Base-by-base conservation (phyloP, 2,329 filamentous ascomycete species). In the Fusarium bulbicola region DNA sequence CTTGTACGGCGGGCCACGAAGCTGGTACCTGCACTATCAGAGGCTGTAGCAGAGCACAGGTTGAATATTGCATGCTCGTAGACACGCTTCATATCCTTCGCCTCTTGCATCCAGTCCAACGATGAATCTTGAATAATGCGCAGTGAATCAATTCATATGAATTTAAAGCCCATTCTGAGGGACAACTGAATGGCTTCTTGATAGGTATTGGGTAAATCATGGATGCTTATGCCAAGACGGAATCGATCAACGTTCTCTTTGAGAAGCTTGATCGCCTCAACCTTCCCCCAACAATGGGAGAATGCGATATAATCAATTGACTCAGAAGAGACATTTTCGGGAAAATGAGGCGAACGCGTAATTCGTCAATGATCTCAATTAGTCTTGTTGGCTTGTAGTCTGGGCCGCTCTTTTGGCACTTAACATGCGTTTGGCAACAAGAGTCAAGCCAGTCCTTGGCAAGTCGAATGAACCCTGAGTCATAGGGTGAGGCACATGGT, bases 401-500 rank as follows among this genome's bases (percentile, higher is more conserved):
- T 42, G 6, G 15, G 12, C 11, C 9, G 11, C 26, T n/a, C 0
- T 11, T 40, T 30, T 0, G 24, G 7, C 52, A 47, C 7, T 36
- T 34, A 0, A 14, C 14, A 16, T 47, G 40, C 3, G 24, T 36
- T 16, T 28, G 20, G 1, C 40, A 49, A 26, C 54, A 58, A 28
- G 32, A n/a, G 11, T 56, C 14, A n/a, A 47, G 40, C 54, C 54
- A 47, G 18, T 24, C 1, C 11, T 11, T 58, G 12, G 54, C 54
- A 36, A 42, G 26, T 3, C 15, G 10, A 12, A 42, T n/a, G 6
- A 42, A 26, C 6, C 16, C 36, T 40, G 4, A 11, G 18, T 54
- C 6, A 6, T 40, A 12, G 8, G 2, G 11, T 30, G 52, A 40
- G 1, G 2, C 26, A 10, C 14, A 4, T 0, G 50, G 50, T n/a